Percentiles rank a stretch among this genome's conserved stretches.
These are phyloP conservation scores for Glycine latifolia DNA, from an alignment of 306 rosid genomes.

Conservation along the genomic window DNA sequence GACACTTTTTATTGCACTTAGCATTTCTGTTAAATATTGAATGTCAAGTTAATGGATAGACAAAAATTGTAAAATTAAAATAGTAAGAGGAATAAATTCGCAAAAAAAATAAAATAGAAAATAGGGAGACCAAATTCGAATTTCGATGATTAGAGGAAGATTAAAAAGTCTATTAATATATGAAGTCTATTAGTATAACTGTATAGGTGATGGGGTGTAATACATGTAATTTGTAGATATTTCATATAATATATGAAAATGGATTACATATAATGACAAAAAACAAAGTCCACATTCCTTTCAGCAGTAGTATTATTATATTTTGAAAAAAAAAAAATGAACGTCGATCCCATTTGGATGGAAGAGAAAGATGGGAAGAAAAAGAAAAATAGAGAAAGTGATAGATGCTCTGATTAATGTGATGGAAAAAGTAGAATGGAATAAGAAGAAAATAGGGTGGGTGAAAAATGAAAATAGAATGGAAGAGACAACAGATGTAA, in stretches of 20 bases:
- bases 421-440: no score
- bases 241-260: not conserved
- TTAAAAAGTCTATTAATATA: not conserved
- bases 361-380: not conserved
- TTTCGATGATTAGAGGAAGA: not conserved
- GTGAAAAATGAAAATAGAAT: not conserved
- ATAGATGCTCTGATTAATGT: not conserved
- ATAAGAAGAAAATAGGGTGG: not conserved
- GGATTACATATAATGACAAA: not conserved
- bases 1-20: not conserved
- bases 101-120: not conserved
- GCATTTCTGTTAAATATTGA: not conserved
- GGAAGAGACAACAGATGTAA: not conserved
- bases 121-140: not conserved
- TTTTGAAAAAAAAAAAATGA: not conserved
- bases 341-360: not conserved
- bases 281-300: not conserved
- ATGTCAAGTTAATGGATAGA: not conserved
- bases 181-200: not conserved
- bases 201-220: not conserved
- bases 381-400: not conserved
- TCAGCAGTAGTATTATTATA: conserved; percentile 6
- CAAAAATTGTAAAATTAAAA: not conserved
- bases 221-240: conserved; percentile 9
- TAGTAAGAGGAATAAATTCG: not conserved